These are phyloP conservation scores for Penicillium concentricum DNA, from an alignment of 2,329 filamentous ascomycete genomes.

Conservation along the genomic window DNA sequence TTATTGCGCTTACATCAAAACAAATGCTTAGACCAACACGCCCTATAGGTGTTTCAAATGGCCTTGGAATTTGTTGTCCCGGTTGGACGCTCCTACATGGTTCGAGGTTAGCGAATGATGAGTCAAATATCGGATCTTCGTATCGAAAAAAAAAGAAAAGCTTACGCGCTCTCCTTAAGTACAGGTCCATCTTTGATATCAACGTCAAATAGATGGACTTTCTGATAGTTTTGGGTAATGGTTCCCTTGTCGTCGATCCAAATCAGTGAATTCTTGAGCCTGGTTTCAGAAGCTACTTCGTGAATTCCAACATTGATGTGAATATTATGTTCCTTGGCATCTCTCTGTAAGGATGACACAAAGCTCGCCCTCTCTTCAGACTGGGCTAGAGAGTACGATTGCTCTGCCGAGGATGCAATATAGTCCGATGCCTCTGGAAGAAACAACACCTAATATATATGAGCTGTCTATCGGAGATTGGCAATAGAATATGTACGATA, in stretches of 20 bases:
- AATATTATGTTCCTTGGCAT: conserved; percentile 63
- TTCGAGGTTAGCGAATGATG: not conserved
- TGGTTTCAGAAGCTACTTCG: conserved; percentile 58
- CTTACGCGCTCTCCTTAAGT: conserved; percentile 60
- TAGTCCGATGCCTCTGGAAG: conserved; percentile 92
- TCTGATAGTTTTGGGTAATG: conserved; percentile 71
- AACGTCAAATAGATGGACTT: conserved; percentile 85
- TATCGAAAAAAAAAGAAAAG: not conserved
- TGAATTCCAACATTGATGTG: conserved; percentile 87
- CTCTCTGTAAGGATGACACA: conserved; percentile 69
- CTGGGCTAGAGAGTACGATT: conserved; percentile 69
- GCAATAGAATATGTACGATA: not conserved
- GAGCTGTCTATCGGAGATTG: not conserved
- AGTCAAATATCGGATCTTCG: too few relatives aligned
- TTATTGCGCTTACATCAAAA: conserved; percentile 63
- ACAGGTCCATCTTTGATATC: conserved; percentile 57
- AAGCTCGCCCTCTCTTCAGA: conserved; percentile 68
- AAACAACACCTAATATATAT: conserved; percentile 65
- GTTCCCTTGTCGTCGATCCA: conserved; percentile 64
- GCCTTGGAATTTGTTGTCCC: conserved; percentile 62
- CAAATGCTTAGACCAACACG: conserved; percentile 79
- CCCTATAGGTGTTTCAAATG: conserved; percentile 72
- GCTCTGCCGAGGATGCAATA: conserved; percentile 66
- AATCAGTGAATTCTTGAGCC: conserved; percentile 63
- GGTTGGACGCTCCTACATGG: conserved; percentile 60